Conservation (phyloP, 805 yeast genomes). For the Priceomyces haplophilus region DNA sequence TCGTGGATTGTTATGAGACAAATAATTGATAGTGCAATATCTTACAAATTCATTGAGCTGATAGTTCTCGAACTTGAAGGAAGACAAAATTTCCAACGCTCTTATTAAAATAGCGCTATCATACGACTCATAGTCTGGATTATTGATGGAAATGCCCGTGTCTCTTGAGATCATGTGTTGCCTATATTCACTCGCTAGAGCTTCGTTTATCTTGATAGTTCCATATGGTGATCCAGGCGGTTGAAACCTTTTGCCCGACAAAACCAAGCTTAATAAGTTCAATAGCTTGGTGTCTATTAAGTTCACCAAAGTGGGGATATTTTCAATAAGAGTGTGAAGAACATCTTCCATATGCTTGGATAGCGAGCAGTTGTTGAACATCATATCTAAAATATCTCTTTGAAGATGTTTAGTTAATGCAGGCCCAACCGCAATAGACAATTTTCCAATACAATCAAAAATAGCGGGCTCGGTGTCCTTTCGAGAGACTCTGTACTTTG, state of each 20-base stretch:
- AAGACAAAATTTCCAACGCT: slow-evolving; percentile 72
- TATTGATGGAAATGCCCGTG: slow-evolving; percentile 46
- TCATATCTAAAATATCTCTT: slow-evolving; percentile 71
- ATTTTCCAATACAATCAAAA: slow-evolving; percentile 82
- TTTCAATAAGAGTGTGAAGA: slow-evolving; percentile 58
- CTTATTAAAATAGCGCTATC: slow-evolving; percentile 60
- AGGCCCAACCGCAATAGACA: slow-evolving; percentile 88
- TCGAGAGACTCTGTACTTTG: slow-evolving; percentile 54
- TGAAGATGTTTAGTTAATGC: slow-evolving; percentile 87
- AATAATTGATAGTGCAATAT: slow-evolving; percentile 76
- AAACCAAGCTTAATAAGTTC: slow-evolving; percentile 65
- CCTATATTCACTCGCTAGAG: slow-evolving; percentile 75
- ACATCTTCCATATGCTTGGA: slow-evolving; percentile 82
- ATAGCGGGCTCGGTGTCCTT: slow-evolving; percentile 81
- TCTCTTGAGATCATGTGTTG: slow-evolving; percentile 70
- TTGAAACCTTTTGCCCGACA: slow-evolving; percentile 76
- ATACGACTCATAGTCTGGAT: slow-evolving; percentile 29
- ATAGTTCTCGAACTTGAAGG: slow-evolving; percentile 70
- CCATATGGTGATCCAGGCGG: slow-evolving; percentile 86
- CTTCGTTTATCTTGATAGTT: slow-evolving; percentile 52
- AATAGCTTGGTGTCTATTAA: slow-evolving; percentile 69
- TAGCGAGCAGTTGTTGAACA: slow-evolving; percentile 73
- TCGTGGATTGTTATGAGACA: slow-evolving; percentile 73
- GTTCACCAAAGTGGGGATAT: slow-evolving; percentile 77
- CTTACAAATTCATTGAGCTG: slow-evolving; percentile 86